Evolutionary conservation across 257 asterid genomes (phyloP), one percentile per base, ranked within the genome.

Genomic region (Gentiana dahurica): DNA sequence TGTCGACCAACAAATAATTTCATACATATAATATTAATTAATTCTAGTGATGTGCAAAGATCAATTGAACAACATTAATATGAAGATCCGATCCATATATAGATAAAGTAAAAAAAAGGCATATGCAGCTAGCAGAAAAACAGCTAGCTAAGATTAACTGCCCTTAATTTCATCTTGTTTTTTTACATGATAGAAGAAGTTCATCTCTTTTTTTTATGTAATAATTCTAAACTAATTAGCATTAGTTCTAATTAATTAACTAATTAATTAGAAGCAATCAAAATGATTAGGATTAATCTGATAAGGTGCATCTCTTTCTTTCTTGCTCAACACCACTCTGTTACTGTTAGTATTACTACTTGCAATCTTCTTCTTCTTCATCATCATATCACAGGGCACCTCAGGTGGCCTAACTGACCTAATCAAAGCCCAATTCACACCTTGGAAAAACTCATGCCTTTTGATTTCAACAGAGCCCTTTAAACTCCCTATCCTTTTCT

Each of bases 361-460:
- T 49, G 62, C 63, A 49, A 57, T 34, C 58, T 69, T 73, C 34
- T 56, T 57, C 24, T 24, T 24, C 24, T 24, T 24, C 24, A 24
- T 24, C 24, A 24, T 24, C 57, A 48, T 39, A 36, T 76, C 75
- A 43, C 33, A 32, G 1, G 82, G 79, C 43, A 76, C 74, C 37
- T 72, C 72, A 32, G 82, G 79, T 51, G 82, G 82, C 55, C 66
- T 61, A n/a, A 73, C 78, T 8, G 77, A 72, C 49, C 82, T 69
- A 64, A 76, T 76, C 73, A 76, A 68, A 49, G 96, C 96, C 96
- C 96, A 87, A 55, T 87, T 87, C 56, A 84, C 87, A 1, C 87
- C 91, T 33, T 73, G 68, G 37, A 87, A 87, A 48, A 87, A 87
- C 24, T 77, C 79, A 36, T 87, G 94, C 48, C 66, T 72, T 65